These are phyloP conservation scores for Bassia scoparia DNA, from an alignment of 148 eudicot genomes.

Conservation along the genomic window DNA sequence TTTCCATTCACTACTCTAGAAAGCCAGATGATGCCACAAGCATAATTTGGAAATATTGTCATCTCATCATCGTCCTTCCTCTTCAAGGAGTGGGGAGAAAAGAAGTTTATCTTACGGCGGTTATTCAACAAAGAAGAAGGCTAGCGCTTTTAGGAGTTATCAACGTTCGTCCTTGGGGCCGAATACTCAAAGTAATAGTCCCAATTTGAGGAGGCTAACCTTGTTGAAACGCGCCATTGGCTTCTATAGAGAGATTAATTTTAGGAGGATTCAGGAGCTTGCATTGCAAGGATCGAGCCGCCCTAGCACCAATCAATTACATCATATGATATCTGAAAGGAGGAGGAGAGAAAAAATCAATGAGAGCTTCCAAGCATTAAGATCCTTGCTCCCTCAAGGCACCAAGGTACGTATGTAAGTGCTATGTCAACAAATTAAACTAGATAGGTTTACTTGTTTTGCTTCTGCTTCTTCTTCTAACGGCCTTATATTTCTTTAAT, in stretches of 20 bases:
- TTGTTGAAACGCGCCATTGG: slow-evolving; percentile 44
- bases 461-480: too few species aligned
- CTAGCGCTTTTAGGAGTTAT: slow-evolving; percentile 48
- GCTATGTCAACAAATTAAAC: too few species aligned
- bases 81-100: slow-evolving; percentile 8
- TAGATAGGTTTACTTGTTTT: too few species aligned
- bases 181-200: neutral
- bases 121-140: neutral
- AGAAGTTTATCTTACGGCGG: slow-evolving; percentile 4
- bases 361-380: slow-evolving; percentile 70
- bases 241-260: slow-evolving; percentile 40
- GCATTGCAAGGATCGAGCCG: slow-evolving; percentile 27
- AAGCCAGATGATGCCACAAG: slow-evolving; percentile 54
- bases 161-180: neutral
- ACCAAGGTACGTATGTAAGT: slow-evolving; percentile 53
- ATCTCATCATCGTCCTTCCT: slow-evolving; percentile 32
- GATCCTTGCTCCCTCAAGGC: slow-evolving; percentile 79
- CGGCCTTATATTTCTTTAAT: too few species aligned
- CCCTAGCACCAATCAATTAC: slow-evolving; percentile 50
- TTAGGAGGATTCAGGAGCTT: slow-evolving; percentile 31
- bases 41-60: slow-evolving; percentile 56
- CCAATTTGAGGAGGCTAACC: slow-evolving; percentile 30
- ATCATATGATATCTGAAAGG: slow-evolving; percentile 84
- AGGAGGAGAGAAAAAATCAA: slow-evolving; percentile 78
- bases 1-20: slow-evolving; percentile 40